Evolutionary conservation across 108 stramenopile genomes (phyloP), one percentile per base, ranked within the genome.

Genomic region (Nitzschia sp.): DNA sequence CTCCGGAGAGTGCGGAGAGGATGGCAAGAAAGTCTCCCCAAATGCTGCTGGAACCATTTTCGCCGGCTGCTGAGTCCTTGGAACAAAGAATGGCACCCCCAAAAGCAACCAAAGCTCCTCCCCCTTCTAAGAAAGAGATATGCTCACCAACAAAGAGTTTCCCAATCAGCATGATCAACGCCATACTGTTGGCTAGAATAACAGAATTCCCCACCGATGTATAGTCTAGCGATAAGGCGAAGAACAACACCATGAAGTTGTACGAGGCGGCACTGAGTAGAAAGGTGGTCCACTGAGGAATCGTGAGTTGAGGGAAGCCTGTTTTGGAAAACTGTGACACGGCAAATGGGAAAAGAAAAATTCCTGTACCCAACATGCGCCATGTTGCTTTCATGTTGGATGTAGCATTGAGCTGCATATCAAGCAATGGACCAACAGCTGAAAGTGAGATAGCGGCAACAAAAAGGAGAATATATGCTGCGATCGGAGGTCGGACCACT

Each of bases 141-240:
- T 59, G 63, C 9, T 48, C 53, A 5, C 88, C 85, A 10, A 79
- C 53, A 46, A 59, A 80, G 8, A 70, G 25, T 51, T 83, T 84
- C 6, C 83, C 80, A 25, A 78, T 51, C 40, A 89, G 63, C 8
- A 86, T 59, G 0, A 86, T 59, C 50, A 89, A 51, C 10, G 83
- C 78, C 70, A 77, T 65, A 42, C 69, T 43, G 71, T 82, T 80
- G 24, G 66, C 54, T 37, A 74, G 72, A 60, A 85, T 77, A 17
- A 72, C 66, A 37, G 85, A 82, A 71, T 86, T 89, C n/a, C 83
- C 83, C n/a, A 89, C 51, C 5, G 88, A 68, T 0, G 88, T 86
- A 58, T 72, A 78, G 19, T 76, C 73, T 46, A 89, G 52, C 0
- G 88, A 67, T 46, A 58, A 43, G 10, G 67, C 79, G 62, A 86